Percentiles rank a stretch among this genome's conserved stretches.
Evolutionary conservation across 2,329 filamentous ascomycete species (phyloP).

Genomic region (Phoma sp.): DNA sequence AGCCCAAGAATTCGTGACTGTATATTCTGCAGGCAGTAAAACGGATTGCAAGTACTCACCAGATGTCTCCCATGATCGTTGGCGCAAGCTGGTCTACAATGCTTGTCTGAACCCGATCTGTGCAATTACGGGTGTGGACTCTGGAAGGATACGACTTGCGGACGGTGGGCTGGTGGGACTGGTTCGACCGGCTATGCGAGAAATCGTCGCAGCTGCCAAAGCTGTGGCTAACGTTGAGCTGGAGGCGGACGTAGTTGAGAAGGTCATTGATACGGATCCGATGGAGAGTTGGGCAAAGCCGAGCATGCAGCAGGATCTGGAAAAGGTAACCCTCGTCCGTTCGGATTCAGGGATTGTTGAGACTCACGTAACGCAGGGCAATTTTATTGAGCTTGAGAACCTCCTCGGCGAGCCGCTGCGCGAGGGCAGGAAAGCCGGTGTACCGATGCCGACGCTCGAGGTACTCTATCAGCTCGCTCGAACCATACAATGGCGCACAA

Average conservation of each 20-base stretch:
- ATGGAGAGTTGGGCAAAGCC: conserved; percentile 59
- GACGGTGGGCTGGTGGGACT: conserved; percentile 56
- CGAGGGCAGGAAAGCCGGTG: conserved; percentile 58
- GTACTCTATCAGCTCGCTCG: conserved; percentile 59
- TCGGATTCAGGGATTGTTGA: too few species aligned
- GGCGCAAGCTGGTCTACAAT: conserved; percentile 62
- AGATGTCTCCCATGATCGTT: conserved; percentile 55
- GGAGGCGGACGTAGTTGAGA: conserved; percentile 53
- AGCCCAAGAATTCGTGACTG: conserved; percentile 54
- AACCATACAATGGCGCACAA: conserved; percentile 59
- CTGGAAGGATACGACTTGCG: conserved; percentile 58
- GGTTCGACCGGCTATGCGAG: conserved; percentile 62
- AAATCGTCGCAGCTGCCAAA: conserved; percentile 58
- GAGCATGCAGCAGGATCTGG: conserved; percentile 63
- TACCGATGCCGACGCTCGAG: conserved; percentile 59
- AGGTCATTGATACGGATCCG: conserved; percentile 59
- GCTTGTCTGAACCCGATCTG: conserved; percentile 62
- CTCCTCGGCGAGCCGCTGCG: conserved; percentile 65
- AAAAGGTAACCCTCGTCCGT: too few species aligned
- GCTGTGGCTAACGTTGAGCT: conserved; percentile 54
- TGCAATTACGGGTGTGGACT: conserved; percentile 61
- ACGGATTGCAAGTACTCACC: conserved; percentile 53
- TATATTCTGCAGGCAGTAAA: conserved; percentile 59
- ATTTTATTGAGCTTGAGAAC: conserved; percentile 64
- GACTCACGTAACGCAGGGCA: conserved; percentile 49